These are phyloP conservation scores for Aristolochia californica DNA, from an alignment of 164 flowering plant species.

Conservation along the genomic window DNA sequence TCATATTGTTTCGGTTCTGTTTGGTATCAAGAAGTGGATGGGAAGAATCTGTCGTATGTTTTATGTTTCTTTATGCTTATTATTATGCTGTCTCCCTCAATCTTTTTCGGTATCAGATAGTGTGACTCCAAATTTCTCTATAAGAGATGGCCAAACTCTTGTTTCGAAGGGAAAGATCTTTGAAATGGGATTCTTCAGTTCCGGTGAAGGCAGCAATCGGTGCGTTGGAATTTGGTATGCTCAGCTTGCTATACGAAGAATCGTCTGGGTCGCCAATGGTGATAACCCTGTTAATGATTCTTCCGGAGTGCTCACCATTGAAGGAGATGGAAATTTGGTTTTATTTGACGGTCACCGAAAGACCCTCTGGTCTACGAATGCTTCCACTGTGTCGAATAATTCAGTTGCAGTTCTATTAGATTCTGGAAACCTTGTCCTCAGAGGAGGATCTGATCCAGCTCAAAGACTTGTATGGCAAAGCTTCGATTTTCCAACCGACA, in stretches of 20 bases:
- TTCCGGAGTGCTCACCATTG: slow-evolving; percentile 2
- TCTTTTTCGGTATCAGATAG: too few species aligned
- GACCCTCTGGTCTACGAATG: slow-evolving; percentile 1
- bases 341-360: neutral
- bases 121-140: too few species aligned
- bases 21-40: too few species aligned
- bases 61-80: too few species aligned
- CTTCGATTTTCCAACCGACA: slow-evolving; percentile 25
- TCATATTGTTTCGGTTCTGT: too few species aligned
- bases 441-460: neutral
- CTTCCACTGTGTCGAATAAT: neutral
- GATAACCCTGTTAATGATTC: slow-evolving; percentile 5
- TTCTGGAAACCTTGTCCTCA: slow-evolving; percentile 16
- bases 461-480: slow-evolving; percentile 21
- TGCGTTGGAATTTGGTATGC: slow-evolving; percentile 12
- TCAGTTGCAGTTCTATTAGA: slow-evolving; percentile 11
- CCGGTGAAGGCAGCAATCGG: neutral
- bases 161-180: slow-evolving; percentile 1
- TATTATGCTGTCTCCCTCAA: too few species aligned
- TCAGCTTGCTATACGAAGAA: neutral
- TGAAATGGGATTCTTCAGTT: slow-evolving; percentile 4
- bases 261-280: slow-evolving; percentile 13
- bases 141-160: slow-evolving; percentile 1
- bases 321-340: slow-evolving; percentile 6
- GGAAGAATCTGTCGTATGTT: too few species aligned